Evolutionary conservation across 371 early-diverging fungal genomes (phyloP), one percentile per base, ranked within the genome.

Genomic region (Mucor saturninus): DNA sequence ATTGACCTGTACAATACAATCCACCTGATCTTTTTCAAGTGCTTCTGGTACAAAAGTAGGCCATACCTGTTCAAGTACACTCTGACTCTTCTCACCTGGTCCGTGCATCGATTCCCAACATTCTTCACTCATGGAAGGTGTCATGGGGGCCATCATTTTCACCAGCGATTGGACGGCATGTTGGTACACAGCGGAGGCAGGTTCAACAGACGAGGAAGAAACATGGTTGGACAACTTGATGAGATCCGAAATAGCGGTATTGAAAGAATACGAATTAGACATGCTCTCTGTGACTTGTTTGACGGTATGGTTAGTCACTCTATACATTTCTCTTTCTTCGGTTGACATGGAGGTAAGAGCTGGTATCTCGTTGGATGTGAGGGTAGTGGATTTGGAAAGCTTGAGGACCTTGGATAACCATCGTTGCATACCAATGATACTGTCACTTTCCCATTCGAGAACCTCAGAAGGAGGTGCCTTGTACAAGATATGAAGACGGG

Each of bases 381-480:
- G 39, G 9, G 59, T 50, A 6, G 48, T 56, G 10, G 65, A 38
- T 40, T 67, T 59, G 2, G 77, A 71, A 2, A 75, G 45, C 15
- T 76, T 78, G 5, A 76, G 67, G 2, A 89, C 83, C 38, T 87
- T 85, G 39, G 72, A 56, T 48, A 95, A 72, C 90, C 93, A 96
- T 37, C 96, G 80, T 69, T 91, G 89, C 93, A 95, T 95, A 7
- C 98, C 98, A 6, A 95, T 84, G 54, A 96, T 93, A 62, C 93
- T 94, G 30, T 83, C 71, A 46, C 92, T 93, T 60, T 97, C 95
- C 95, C 97, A 97, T 65, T 92, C 89, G 4, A 97, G 75, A 5
- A 93, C 93, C 61, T 95, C 96, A 13, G 86, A 83, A 1, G 97
- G 96, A 2, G 96, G 92, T 2, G 97, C 97, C 68, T 93, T 90